Conservation (phyloP, 129 eudicot genomes). For the sunflower (Helianthus annuus) region DNA sequence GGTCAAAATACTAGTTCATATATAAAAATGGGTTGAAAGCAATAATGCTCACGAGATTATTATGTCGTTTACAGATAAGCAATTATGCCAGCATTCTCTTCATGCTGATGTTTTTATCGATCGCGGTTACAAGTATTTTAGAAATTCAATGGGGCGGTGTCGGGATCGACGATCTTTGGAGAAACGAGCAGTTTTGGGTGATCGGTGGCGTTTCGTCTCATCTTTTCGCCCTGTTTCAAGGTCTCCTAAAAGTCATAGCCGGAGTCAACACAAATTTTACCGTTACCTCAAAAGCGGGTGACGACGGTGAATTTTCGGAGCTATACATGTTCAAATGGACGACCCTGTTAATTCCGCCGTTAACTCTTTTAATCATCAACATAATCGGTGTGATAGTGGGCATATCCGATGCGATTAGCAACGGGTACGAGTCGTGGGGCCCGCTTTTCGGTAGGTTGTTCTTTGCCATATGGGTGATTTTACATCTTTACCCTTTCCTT, state of each 20-base stretch:
- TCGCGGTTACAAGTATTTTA: constrained; percentile 66
- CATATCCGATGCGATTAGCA: constrained; percentile 71
- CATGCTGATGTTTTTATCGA: constrained; percentile 71
- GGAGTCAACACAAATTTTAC: constrained; percentile 84
- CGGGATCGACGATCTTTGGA: constrained; percentile 75
- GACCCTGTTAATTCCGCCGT: constrained; percentile 64
- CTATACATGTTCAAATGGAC: constrained; percentile 89
- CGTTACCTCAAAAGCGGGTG: constrained; percentile 78
- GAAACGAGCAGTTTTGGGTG: constrained; percentile 90
- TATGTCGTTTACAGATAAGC: constrained; percentile 57
- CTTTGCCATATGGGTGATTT: constrained; percentile 87
- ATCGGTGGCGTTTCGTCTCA: constrained; percentile 83
- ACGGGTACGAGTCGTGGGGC: constrained; percentile 88
- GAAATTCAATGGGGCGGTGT: constrained; percentile 92
- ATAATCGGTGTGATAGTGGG: constrained; percentile 75
- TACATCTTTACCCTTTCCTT: constrained; percentile 91
- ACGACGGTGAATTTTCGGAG: constrained; percentile 73
- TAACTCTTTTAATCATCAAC: constrained; percentile 67
- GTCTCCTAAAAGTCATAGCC: constrained; percentile 83
- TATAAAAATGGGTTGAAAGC: too few relatives aligned
- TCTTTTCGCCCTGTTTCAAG: constrained; percentile 75
- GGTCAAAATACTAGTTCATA: too few relatives aligned
- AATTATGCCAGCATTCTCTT: constrained; percentile 77
- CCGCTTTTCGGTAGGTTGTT: constrained; percentile 74
- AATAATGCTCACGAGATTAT: neutral